Conservation (phyloP, 1,284 basidiomycete genomes). For the Phaffia rhodozyma region DNA sequence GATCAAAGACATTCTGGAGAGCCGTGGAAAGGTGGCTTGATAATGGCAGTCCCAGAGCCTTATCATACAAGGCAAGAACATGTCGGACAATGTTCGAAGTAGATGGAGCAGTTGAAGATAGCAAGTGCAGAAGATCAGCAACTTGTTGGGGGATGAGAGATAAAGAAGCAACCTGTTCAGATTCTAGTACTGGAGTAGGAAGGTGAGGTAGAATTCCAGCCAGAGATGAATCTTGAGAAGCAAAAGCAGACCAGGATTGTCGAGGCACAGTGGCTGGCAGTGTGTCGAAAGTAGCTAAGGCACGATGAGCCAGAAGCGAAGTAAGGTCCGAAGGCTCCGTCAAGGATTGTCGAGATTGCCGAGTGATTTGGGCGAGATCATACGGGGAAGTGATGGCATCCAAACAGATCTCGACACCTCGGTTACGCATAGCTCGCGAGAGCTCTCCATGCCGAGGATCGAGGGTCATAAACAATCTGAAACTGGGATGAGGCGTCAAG, state of each 20-base stretch:
- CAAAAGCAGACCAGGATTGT: too few relatives aligned
- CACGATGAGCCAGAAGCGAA: too few relatives aligned
- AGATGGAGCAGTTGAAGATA: not conserved
- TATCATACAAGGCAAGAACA: too few relatives aligned
- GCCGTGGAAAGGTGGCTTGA: too few relatives aligned
- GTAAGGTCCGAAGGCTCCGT: not conserved
- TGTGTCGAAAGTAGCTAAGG: too few relatives aligned
- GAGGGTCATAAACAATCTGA: constrained; percentile 88
- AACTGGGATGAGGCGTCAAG: constrained; percentile 71
- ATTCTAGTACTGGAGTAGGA: too few relatives aligned
- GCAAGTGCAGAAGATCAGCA: not conserved
- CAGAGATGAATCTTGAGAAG: too few relatives aligned
- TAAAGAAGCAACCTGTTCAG: too few relatives aligned
- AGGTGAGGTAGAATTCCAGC: too few relatives aligned
- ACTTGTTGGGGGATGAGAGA: not conserved
- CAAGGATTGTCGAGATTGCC: not conserved
- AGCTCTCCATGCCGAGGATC: constrained; percentile 87
- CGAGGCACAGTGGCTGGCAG: too few relatives aligned
- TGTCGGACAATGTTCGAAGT: not conserved
- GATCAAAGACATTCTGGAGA: too few relatives aligned
- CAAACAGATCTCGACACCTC: constrained; percentile 72
- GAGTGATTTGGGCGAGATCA: constrained; percentile 8
- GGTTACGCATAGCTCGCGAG: constrained; percentile 95
- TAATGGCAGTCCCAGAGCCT: too few relatives aligned
- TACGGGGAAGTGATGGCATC: constrained; percentile 3